Percentiles rank a stretch among this genome's conserved stretches.
Conservation (phyloP, 768 basidiomycete genomes). For the Tylopilus sp. region DNA sequence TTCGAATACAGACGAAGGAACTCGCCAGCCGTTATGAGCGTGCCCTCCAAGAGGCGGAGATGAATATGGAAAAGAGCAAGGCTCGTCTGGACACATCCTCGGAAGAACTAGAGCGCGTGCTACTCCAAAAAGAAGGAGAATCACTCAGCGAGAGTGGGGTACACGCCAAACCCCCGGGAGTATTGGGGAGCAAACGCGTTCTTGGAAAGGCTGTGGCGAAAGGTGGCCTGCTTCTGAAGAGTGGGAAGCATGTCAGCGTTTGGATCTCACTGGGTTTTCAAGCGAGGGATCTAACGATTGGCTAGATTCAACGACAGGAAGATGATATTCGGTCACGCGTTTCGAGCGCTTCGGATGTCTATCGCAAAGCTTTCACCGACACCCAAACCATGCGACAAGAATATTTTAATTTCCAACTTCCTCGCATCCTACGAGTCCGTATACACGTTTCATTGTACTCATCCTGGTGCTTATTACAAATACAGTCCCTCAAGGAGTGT, state of each 20-base stretch:
- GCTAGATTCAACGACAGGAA: slow-evolving; percentile 84
- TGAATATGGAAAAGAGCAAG: slow-evolving; percentile 85
- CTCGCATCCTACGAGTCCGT: slow-evolving; percentile 86
- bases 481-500: slow-evolving; percentile 86
- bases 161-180: slow-evolving; percentile 56
- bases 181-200: slow-evolving; percentile 69
- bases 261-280: slow-evolving; percentile 4
- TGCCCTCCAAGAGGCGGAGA: slow-evolving; percentile 82
- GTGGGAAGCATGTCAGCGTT: slow-evolving; percentile 74
- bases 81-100: slow-evolving; percentile 81
- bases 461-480: slow-evolving; percentile 9
- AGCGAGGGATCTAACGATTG: slow-evolving; percentile 4
- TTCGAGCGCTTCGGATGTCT: slow-evolving; percentile 82
- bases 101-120: slow-evolving; percentile 89
- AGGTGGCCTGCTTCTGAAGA: slow-evolving; percentile 85
- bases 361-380: slow-evolving; percentile 85
- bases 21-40: slow-evolving; percentile 85
- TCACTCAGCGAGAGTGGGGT: slow-evolving; percentile 77
- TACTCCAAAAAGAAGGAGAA: slow-evolving; percentile 95
- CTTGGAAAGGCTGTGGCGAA: slow-evolving; percentile 92
- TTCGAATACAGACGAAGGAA: slow-evolving; percentile 75
- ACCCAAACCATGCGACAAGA: slow-evolving; percentile 91
- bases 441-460: background rate
- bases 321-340: slow-evolving; percentile 89
- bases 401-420: slow-evolving; percentile 96